phyloP scores from a whole-genome alignment of 768 basidiomycete species.

The Cantharellus cinnabarinus region DNA sequence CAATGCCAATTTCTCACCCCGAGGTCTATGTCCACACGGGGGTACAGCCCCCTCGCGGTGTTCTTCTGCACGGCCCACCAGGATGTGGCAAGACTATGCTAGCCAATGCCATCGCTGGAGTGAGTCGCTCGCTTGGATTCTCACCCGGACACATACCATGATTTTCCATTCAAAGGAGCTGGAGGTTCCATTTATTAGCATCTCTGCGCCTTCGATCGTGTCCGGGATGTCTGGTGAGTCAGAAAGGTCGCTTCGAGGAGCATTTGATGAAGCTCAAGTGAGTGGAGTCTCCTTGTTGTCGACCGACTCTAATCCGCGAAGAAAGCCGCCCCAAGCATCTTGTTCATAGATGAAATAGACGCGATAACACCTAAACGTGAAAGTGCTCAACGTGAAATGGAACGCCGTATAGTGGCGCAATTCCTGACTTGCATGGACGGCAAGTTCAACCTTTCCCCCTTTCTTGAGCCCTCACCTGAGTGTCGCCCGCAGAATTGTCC shows the following conservation, averaged over 20 bases:
- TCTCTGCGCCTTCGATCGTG: conserved; percentile 90
- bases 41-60: conserved; percentile 78
- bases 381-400: conserved; percentile 97
- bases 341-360: conserved; percentile 97
- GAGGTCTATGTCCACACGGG: conserved; percentile 91
- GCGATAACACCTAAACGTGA: conserved; percentile 95
- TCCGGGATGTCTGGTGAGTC: conserved; percentile 98
- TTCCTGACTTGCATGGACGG: conserved; percentile 98
- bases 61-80: conserved; percentile 84
- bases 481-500: conserved; percentile 45
- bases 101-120: conserved; percentile 89
- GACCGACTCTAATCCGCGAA: conserved; percentile 22
- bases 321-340: conserved; percentile 66
- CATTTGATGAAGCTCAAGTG: conserved; percentile 93
- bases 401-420: conserved; percentile 89
- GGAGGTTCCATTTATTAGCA: conserved; percentile 75
- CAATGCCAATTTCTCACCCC: conserved; percentile 85
- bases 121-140: conserved; percentile 20
- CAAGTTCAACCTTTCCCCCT: conserved; percentile 18
- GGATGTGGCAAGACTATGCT: conserved; percentile 93
- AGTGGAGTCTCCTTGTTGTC: conserved; percentile 8
- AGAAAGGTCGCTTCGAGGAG: conserved; percentile 87
- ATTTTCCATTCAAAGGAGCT: conserved; percentile 41
- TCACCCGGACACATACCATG: neutral
- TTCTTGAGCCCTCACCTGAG: neutral